Percentiles rank a stretch among this genome's conserved stretches.
These are phyloP conservation scores for Whalleya microplaca DNA, from an alignment of 2,329 filamentous ascomycete genomes.

Conservation along the genomic window DNA sequence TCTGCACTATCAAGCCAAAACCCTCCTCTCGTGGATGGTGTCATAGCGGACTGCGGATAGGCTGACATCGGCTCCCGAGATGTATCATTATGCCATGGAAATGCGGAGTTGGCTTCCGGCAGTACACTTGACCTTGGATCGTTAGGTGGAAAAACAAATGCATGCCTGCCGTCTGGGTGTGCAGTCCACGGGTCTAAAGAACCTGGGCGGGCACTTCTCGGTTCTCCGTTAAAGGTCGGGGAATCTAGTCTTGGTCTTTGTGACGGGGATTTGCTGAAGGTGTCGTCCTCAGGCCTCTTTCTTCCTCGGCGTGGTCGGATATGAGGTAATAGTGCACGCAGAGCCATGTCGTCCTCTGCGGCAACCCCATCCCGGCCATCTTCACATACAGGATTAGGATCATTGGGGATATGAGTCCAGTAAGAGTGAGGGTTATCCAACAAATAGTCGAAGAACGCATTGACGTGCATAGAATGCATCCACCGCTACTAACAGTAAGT, in stretches of 20 bases:
- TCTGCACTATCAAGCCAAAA: slow-evolving; percentile 64
- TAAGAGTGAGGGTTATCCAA: slow-evolving; percentile 78
- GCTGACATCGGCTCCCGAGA: slow-evolving; percentile 66
- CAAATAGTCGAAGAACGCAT: slow-evolving; percentile 92
- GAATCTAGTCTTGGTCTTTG: slow-evolving; percentile 66
- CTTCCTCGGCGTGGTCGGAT: slow-evolving; percentile 65
- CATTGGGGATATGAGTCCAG: slow-evolving; percentile 73
- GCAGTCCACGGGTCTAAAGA: slow-evolving; percentile 55
- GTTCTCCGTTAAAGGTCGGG: slow-evolving; percentile 39
- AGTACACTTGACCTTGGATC: slow-evolving; percentile 44
- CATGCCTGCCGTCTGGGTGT: slow-evolving; percentile 46
- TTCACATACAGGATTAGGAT: slow-evolving; percentile 64
- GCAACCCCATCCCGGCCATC: slow-evolving; percentile 79
- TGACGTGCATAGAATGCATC: slow-evolving; percentile 96
- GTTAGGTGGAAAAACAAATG: slow-evolving; percentile 42
- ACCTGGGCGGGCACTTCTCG: slow-evolving; percentile 53
- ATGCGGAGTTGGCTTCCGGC: slow-evolving; percentile 37
- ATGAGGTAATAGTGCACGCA: slow-evolving; percentile 81
- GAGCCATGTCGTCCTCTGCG: slow-evolving; percentile 84
- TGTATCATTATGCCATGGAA: slow-evolving; percentile 55
- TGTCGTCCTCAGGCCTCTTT: slow-evolving; percentile 67
- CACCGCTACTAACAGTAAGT: slow-evolving; percentile 62
- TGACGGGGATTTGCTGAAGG: slow-evolving; percentile 50
- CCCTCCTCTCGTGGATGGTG: slow-evolving; percentile 59
- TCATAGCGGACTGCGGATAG: slow-evolving; percentile 79